These are phyloP conservation scores for Ustilago tritici DNA, from an alignment of 1,284 basidiomycete species.

Conservation along the genomic window DNA sequence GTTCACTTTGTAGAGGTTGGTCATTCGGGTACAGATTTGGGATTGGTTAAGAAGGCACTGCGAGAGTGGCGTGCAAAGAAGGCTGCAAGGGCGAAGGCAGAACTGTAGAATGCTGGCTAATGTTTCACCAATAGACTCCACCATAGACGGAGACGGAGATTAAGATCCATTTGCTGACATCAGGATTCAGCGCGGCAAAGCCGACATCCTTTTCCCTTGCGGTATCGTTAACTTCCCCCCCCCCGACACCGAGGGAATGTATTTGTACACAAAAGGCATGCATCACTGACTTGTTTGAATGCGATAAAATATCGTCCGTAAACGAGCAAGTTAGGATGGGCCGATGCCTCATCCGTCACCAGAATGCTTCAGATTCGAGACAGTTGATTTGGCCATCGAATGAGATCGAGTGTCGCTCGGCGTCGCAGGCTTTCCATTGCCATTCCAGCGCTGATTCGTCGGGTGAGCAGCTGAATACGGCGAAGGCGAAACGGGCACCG, in stretches of 20 bases:
- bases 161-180: too few relatives aligned
- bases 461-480: constrained; percentile 1
- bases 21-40: constrained; percentile 57
- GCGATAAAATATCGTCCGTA: not conserved
- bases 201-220: too few relatives aligned
- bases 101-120: not conserved
- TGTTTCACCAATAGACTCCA: not conserved
- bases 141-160: not conserved
- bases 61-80: constrained; percentile 59
- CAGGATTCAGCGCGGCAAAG: too few relatives aligned
- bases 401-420: constrained; percentile 12
- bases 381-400: constrained; percentile 19
- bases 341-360: constrained; percentile 12
- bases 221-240: too few relatives aligned
- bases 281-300: not conserved
- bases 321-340: not conserved
- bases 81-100: constrained; percentile 11
- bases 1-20: constrained; percentile 67
- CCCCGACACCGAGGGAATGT: not conserved
- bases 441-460: constrained; percentile 13
- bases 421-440: not conserved
- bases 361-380: constrained; percentile 19
- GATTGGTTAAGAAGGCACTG: constrained; percentile 57
- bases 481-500: constrained; percentile 5
- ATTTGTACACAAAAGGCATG: not conserved